Evolutionary conservation across 805 yeast species (phyloP), one percentile per base, ranked within the genome.

Genomic region (Candida vartiovaarae): DNA sequence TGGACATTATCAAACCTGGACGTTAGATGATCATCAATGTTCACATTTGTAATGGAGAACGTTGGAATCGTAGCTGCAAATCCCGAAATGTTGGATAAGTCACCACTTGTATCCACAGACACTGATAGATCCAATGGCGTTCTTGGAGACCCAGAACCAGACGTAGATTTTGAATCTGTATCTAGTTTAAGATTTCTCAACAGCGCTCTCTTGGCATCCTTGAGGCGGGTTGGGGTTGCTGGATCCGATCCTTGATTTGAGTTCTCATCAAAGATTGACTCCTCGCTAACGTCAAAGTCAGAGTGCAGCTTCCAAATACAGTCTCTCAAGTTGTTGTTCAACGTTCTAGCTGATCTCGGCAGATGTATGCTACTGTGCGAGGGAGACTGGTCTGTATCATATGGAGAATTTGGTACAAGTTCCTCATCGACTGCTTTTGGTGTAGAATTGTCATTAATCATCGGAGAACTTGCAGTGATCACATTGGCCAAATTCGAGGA

Each of bases 1-100:
- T 73, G 71, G 36, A 91, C 90, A 49, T 82, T 80, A 24, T 82
- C 57, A 48, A 76, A 76, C 52, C 70, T 71, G 9, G 74, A 68
- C 33, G 66, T 57, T 27, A 76, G 56, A 57, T 75, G 78, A 31
- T 65, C 65, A 54, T 71, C 76, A 15, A 60, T 34, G 24, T 49
- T 39, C 27, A 42, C 38, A 4, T 49, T 34, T 7, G 45, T 64
- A 6, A 65, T 63, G 25, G 48, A 44, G 23, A 44, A 42, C 1
- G 54, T 40, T 6, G 57, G 53, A 8, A 45, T 48, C 31, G 43
- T 53, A 5, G 37, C 52, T 24, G 43, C 50, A 40, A 34, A 55
- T 26, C 48, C 57, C 44, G 43, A 62, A 52, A 47, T 53, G 24
- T 45, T 54, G 6, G 56, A 46, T 6, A 48, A 10, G 11, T 50